Conservation (phyloP, 2,329 filamentous ascomycete species). For the Exutisphaerella laricina region DNA sequence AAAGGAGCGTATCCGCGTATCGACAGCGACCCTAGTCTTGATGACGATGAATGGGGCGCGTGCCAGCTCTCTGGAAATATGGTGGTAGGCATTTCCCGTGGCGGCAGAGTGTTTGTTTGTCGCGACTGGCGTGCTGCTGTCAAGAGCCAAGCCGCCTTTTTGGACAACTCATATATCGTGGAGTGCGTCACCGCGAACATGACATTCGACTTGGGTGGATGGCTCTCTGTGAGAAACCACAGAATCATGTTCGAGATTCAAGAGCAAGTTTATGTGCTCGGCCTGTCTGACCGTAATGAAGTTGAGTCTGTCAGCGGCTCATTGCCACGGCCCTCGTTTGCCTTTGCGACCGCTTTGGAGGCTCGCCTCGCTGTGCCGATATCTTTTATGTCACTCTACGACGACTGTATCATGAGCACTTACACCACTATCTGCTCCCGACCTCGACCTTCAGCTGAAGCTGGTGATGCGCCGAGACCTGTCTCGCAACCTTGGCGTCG, state of each 20-base stretch:
- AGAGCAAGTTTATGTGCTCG: constrained; percentile 40
- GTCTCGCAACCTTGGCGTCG: constrained; percentile 2
- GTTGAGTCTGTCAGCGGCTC: constrained; percentile 15
- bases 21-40: constrained; percentile 13
- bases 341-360: constrained; percentile 33
- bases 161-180: constrained; percentile 31
- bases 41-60: constrained; percentile 45
- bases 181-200: constrained; percentile 39
- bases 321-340: constrained; percentile 25
- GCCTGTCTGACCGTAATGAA: constrained; percentile 33
- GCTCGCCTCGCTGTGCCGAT: constrained; percentile 40
- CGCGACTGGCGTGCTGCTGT: constrained; percentile 40
- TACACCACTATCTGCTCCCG: constrained; percentile 29
- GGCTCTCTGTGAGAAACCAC: constrained; percentile 41
- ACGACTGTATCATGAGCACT: constrained; percentile 45
- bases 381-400: constrained; percentile 44
- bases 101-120: constrained; percentile 42
- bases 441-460: background rate
- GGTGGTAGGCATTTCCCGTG: constrained; percentile 42
- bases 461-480: too few species aligned
- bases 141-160: constrained; percentile 7
- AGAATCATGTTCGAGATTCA: constrained; percentile 43
- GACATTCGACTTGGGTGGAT: constrained; percentile 44
- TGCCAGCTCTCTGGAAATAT: constrained; percentile 40
- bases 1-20: constrained; percentile 15